phyloP scores from a whole-genome alignment of 139 green algal genomes.

The Pedinophyceae sp. region DNA sequence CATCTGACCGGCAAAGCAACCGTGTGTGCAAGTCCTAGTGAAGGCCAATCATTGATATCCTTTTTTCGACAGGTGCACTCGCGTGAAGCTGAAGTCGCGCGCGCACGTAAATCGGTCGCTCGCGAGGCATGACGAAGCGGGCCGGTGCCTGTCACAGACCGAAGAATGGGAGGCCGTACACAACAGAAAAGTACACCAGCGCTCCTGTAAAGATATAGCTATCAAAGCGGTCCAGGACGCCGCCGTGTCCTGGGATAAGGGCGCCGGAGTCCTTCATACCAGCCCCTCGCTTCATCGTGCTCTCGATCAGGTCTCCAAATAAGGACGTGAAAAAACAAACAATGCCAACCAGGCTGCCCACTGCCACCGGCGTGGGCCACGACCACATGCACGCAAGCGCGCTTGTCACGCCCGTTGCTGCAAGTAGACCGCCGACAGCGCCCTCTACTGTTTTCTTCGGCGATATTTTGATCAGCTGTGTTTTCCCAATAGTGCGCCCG shows the following conservation, averaged over 20 bases:
- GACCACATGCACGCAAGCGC: neutral
- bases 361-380: neutral
- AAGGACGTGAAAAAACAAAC: conserved; percentile 59
- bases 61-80: too few relatives aligned
- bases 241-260: conserved; percentile 93
- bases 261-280: conserved; percentile 86
- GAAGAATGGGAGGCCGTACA: conserved; percentile 10
- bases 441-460: conserved; percentile 93
- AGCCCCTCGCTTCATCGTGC: conserved; percentile 92
- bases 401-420: neutral
- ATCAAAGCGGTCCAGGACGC: conserved; percentile 88
- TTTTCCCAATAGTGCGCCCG: conserved; percentile 58
- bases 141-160: too few relatives aligned
- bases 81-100: too few relatives aligned
- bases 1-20: too few relatives aligned
- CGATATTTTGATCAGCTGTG: conserved; percentile 60
- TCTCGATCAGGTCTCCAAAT: conserved; percentile 98
- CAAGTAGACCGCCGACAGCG: conserved; percentile 38
- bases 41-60: too few relatives aligned
- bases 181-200: conserved; percentile 56
- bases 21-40: too few relatives aligned
- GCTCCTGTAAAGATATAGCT: conserved; percentile 92
- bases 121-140: too few relatives aligned
- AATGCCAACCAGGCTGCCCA: conserved; percentile 20
- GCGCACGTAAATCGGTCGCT: too few relatives aligned